These are phyloP conservation scores for Lepraria neglecta DNA, from an alignment of 495 filamentous ascomycete species.

Conservation along the genomic window DNA sequence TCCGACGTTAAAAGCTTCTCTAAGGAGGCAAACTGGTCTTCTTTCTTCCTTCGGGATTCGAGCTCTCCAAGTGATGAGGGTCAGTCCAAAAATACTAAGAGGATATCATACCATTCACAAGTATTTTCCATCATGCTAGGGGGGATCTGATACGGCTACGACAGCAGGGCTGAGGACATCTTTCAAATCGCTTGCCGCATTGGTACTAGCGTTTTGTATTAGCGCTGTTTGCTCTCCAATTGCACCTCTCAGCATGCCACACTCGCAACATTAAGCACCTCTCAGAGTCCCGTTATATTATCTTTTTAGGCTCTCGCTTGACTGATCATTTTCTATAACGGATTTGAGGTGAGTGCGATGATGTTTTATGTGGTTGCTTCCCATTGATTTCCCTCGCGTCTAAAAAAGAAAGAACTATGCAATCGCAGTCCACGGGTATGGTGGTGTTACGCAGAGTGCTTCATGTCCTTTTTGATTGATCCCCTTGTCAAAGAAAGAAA, in stretches of 20 bases:
- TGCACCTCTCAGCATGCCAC: not conserved
- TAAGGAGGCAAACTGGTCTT: no score
- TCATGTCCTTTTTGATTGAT: no score
- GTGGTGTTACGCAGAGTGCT: no score
- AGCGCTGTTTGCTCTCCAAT: not conserved
- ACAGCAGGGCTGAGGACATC: not conserved
- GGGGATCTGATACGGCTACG: not conserved
- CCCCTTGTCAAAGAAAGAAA: not conserved
- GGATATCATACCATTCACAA: no score
- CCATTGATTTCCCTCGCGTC: not conserved
- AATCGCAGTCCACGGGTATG: no score
- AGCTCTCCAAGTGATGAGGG: no score
- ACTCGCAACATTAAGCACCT: not conserved
- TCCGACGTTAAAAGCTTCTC: no score
- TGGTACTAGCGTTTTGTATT: not conserved
- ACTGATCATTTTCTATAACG: not conserved
- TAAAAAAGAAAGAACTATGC: not conserved
- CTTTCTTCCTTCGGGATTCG: no score
- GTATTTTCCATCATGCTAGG: no score
- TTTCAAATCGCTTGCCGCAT: conserved; percentile 4
- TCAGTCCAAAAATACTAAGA: no score
- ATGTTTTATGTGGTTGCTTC: not conserved
- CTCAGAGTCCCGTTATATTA: not conserved
- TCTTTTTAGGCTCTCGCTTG: not conserved
- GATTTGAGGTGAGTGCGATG: not conserved